phyloP scores from a whole-genome alignment of 148 eudicot species.

The Polygonum aviculare region DNA sequence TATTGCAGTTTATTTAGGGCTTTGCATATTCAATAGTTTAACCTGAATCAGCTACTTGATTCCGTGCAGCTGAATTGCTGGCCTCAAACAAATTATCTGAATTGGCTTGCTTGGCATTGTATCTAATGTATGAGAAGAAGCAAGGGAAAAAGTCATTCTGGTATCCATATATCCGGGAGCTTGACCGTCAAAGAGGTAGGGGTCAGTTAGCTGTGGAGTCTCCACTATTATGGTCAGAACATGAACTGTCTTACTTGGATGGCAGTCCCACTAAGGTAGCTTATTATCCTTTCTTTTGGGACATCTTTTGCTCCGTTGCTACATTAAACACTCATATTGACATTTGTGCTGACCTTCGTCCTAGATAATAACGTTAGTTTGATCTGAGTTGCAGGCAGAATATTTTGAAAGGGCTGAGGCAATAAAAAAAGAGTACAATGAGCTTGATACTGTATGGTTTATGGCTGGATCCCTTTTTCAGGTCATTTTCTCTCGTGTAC shows the following conservation, averaged over 20 bases:
- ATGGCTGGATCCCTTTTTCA: conserved; percentile 99
- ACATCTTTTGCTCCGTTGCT: conserved; percentile 4
- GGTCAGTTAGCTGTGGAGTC: conserved; percentile 97
- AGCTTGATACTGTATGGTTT: conserved; percentile 99
- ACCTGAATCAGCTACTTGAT: conserved; percentile 23
- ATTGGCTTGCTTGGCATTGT: conserved; percentile 94
- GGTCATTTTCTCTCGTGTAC: conserved; percentile 27
- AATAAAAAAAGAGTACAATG: conserved; percentile 83
- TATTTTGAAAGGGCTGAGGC: conserved; percentile 77
- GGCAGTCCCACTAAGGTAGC: conserved; percentile 91
- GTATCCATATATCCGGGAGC: conserved; percentile 96
- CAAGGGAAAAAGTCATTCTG: conserved; percentile 91
- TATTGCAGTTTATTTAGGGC: not conserved
- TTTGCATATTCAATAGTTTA: conserved; percentile 1
- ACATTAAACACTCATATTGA: not conserved
- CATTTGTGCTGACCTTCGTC: not conserved
- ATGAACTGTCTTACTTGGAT: conserved; percentile 66
- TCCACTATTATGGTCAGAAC: conserved; percentile 83
- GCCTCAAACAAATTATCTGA: conserved; percentile 95
- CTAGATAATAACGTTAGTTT: not conserved
- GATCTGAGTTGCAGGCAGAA: conserved; percentile 48
- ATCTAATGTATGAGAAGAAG: conserved; percentile 98
- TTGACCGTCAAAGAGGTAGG: conserved; percentile 98
- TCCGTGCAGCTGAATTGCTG: conserved; percentile 79
- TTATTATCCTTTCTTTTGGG: conserved; percentile 7